Evolutionary conservation across 148 eudicot species (phyloP), one percentile per base, ranked within the genome.

Genomic region (Pouteria glomerata): DNA sequence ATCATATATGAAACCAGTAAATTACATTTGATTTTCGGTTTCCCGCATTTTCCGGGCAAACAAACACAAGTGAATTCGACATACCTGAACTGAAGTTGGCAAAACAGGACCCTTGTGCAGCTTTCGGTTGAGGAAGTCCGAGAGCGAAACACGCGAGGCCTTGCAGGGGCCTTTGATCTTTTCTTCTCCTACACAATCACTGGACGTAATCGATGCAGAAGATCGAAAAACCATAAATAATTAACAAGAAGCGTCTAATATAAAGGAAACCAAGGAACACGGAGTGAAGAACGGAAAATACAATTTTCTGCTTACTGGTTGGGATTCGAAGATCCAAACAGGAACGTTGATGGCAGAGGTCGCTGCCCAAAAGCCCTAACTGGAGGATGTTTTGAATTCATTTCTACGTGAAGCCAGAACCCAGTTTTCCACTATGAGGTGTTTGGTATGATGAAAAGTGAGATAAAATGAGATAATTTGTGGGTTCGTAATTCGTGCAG

Each of bases 41-140:
- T 37, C 53, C 35, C 31, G 0, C 24, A 29, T 18, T 59, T 6
- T 57, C 35, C 29, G 7, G 24, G 21, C 50, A 58, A 62, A 34
- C 35, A 63, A 51, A 30, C 50, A 51, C 50, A 56, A 33, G 53
- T 1, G 15, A 53, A 55, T 15, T 31, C 15, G 14, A 21, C 14
- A 8, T 35, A 83, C 86, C 82, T 56, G 57, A 62, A 13, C 59
- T 50, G 83, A 75, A 47, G 58, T 60, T 47, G 93, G 89, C 35
- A 86, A 76, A 27, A 80, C 85, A 74, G 85, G 56, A 85, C 84
- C 64, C 24, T 74, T 66, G 65, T 88, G 86, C 68, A 87, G 78
- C 74, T 82, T 91, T 56, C 82, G 82, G 64, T 82, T 77, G 37
- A 91, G 89, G 76, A 85, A 88, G 23, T 82, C 83, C 6, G 88